These are phyloP conservation scores for Centaurea solstitialis DNA, from an alignment of 129 eudicot species.

Conservation along the genomic window DNA sequence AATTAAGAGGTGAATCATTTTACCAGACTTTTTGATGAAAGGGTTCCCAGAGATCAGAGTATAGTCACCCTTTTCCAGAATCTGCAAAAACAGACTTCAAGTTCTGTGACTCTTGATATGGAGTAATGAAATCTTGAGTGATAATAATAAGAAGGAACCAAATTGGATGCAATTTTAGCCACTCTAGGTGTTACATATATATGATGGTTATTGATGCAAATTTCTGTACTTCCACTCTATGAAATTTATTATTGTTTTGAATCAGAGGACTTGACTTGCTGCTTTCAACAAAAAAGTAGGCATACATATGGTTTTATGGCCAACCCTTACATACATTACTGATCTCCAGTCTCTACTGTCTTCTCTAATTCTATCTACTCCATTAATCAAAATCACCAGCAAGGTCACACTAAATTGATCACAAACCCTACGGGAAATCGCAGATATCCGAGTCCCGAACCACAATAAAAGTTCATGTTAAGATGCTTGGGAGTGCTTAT, in stretches of 20 bases:
- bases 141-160: neutral
- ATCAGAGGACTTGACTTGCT: neutral
- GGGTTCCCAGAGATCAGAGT: conserved; percentile 80
- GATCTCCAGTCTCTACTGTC: neutral
- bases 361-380: neutral
- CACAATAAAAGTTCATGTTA: neutral
- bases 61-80: conserved; percentile 90
- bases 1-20: conserved; percentile 4
- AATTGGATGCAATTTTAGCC: neutral
- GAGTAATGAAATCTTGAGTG: neutral
- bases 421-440: neutral
- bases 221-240: neutral
- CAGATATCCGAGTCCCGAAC: neutral
- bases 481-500: no score
- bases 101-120: conserved; percentile 13
- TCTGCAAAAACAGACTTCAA: conserved; percentile 45
- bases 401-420: neutral
- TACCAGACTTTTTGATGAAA: conserved; percentile 89
- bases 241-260: neutral
- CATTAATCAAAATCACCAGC: neutral
- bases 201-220: neutral
- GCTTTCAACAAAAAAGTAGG: neutral
- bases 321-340: neutral
- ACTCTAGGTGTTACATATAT: neutral
- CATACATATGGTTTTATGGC: neutral